Percentiles rank a stretch among this genome's conserved stretches.
Conservation (phyloP, 2,329 filamentous ascomycete species). For the Botryotinia globosa region DNA sequence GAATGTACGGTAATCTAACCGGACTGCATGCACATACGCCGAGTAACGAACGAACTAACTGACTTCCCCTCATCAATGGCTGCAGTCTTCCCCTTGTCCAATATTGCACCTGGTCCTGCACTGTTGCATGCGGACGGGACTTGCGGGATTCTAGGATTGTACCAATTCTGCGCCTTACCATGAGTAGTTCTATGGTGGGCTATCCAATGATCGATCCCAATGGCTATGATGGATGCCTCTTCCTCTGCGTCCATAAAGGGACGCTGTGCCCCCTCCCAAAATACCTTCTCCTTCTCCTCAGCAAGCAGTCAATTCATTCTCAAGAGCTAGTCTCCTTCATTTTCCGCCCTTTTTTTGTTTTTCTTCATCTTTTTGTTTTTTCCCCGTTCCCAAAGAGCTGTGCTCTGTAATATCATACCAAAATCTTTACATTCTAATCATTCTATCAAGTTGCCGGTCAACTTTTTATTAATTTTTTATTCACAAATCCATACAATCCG, state of each 20-base stretch:
- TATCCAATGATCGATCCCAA: constrained; percentile 19
- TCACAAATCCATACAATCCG: constrained; percentile 41
- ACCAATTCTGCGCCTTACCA: constrained; percentile 13
- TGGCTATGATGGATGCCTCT: constrained; percentile 1
- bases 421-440: constrained; percentile 38
- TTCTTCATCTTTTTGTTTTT: constrained; percentile 40
- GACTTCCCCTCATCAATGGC: constrained; percentile 17
- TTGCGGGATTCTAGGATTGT: neutral
- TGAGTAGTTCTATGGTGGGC: constrained; percentile 11
- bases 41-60: constrained; percentile 1
- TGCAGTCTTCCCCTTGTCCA: constrained; percentile 15
- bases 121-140: constrained; percentile 3
- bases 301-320: constrained; percentile 58
- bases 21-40: constrained; percentile 9
- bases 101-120: neutral
- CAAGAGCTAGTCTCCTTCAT: constrained; percentile 49
- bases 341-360: constrained; percentile 50
- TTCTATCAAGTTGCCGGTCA: constrained; percentile 50
- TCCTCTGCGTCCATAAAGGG: constrained; percentile 33
- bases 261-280: constrained; percentile 28
- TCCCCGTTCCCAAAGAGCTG: constrained; percentile 49
- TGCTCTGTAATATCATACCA: constrained; percentile 47
- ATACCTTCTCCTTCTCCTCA: constrained; percentile 48
- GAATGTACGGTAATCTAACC: constrained; percentile 19
- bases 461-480: constrained; percentile 54